These are phyloP conservation scores for Acacia melanoxylon DNA, from an alignment of 306 rosid genomes.

Conservation along the genomic window DNA sequence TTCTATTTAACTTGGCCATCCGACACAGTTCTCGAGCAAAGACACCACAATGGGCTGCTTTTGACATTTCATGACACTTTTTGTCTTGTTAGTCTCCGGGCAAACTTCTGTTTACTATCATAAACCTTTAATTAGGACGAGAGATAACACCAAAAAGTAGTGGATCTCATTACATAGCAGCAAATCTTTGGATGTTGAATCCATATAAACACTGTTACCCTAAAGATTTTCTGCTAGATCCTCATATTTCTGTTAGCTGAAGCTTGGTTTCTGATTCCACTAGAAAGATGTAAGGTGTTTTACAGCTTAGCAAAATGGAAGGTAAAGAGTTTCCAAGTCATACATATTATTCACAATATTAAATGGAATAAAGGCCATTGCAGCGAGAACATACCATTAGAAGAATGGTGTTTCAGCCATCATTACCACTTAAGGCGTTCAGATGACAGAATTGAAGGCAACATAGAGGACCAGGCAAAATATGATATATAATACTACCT, in stretches of 20 bases:
- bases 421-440: background rate
- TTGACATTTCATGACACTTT: conserved; percentile 22
- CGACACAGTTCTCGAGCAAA: conserved; percentile 40
- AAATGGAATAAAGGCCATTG: background rate
- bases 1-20: conserved; percentile 13
- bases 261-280: background rate
- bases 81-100: background rate
- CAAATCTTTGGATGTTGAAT: background rate
- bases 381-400: background rate
- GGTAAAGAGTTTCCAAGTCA: background rate
- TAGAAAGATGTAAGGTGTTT: background rate
- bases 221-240: background rate
- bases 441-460: background rate
- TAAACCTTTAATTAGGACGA: background rate
- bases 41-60: conserved; percentile 25
- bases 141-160: background rate
- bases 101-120: background rate
- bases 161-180: background rate
- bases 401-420: background rate
- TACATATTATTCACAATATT: background rate
- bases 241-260: background rate
- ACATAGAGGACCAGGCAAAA: background rate
- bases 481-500: background rate
- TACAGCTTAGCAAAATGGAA: background rate
- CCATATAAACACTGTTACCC: background rate